These are phyloP conservation scores for Scytalidium lignicola DNA, from an alignment of 2,329 filamentous ascomycete species.

Conservation along the genomic window DNA sequence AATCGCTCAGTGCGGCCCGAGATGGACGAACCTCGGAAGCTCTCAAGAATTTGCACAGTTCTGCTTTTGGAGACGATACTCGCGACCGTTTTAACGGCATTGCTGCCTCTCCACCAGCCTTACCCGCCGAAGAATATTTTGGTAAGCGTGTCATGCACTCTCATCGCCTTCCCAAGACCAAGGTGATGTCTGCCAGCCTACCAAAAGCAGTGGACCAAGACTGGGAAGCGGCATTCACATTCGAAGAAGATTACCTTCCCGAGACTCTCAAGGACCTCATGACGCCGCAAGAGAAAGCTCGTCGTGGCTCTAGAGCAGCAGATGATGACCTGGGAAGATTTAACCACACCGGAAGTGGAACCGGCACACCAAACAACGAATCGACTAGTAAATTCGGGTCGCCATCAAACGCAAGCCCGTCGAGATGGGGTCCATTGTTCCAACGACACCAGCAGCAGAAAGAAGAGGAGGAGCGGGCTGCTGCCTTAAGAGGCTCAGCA, in stretches of 20 bases:
- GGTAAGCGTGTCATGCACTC: conserved; percentile 68
- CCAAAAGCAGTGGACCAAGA: conserved; percentile 56
- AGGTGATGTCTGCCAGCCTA: conserved; percentile 63
- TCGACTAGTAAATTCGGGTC: conserved; percentile 54
- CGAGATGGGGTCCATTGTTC: conserved; percentile 56
- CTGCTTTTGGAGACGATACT: conserved; percentile 56
- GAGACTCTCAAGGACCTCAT: conserved; percentile 61
- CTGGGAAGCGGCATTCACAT: conserved; percentile 66
- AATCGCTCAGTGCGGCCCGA: conserved; percentile 61
- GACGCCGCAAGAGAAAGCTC: conserved; percentile 62
- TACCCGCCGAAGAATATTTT: conserved; percentile 54
- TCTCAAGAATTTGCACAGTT: conserved; percentile 60
- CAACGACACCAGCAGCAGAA: conserved; percentile 49
- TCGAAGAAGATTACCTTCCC: conserved; percentile 86
- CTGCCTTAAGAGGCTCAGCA: conserved; percentile 40
- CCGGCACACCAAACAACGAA: conserved; percentile 37
- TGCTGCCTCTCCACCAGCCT: conserved; percentile 34
- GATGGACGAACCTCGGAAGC: conserved; percentile 58
- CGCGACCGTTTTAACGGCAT: conserved; percentile 57
- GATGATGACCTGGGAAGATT: conserved; percentile 46
- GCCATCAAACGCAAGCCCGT: conserved; percentile 52
- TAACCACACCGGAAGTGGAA: conserved; percentile 36
- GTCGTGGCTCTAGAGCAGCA: conserved; percentile 51
- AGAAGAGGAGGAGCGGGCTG: conserved; percentile 43
- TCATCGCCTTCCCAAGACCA: conserved; percentile 61